Percentiles rank a stretch among this genome's conserved stretches.
Evolutionary conservation across 2,329 filamentous ascomycete genomes (phyloP).

Genomic region (Phialocephala sp.): DNA sequence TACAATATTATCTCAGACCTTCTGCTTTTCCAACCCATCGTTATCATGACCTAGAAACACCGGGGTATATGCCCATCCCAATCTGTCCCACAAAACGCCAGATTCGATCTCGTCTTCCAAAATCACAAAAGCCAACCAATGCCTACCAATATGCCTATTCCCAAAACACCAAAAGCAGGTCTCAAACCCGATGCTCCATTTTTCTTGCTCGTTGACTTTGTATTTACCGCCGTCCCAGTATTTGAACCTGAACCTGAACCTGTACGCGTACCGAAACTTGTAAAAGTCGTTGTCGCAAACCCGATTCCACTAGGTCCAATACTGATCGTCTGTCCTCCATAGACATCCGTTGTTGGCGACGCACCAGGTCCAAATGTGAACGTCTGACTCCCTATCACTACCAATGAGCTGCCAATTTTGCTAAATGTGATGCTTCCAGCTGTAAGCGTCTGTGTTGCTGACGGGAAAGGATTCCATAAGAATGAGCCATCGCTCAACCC

Average conservation of each 20-base stretch:
- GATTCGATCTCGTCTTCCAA: neutral
- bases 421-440: constrained; percentile 36
- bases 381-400: constrained; percentile 36
- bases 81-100: neutral
- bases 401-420: constrained; percentile 33
- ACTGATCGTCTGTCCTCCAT: constrained; percentile 36
- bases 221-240: constrained; percentile 16
- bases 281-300: constrained; percentile 38
- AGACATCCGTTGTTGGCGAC: constrained; percentile 28
- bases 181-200: constrained; percentile 13
- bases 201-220: constrained; percentile 19
- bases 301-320: constrained; percentile 39
- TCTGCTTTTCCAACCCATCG: neutral
- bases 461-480: constrained; percentile 30
- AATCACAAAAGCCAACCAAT: constrained; percentile 12
- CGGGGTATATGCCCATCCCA: constrained; percentile 4
- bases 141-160: neutral
- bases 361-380: constrained; percentile 35
- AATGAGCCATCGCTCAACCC: constrained; percentile 47
- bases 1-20: neutral
- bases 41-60: neutral
- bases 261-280: neutral
- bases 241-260: constrained; percentile 20
- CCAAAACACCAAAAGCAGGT: constrained; percentile 15
- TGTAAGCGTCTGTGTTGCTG: constrained; percentile 34